Evolutionary conservation across 805 yeast genomes (phyloP), one percentile per base, ranked within the genome.

Genomic region (Candida dendrica): DNA sequence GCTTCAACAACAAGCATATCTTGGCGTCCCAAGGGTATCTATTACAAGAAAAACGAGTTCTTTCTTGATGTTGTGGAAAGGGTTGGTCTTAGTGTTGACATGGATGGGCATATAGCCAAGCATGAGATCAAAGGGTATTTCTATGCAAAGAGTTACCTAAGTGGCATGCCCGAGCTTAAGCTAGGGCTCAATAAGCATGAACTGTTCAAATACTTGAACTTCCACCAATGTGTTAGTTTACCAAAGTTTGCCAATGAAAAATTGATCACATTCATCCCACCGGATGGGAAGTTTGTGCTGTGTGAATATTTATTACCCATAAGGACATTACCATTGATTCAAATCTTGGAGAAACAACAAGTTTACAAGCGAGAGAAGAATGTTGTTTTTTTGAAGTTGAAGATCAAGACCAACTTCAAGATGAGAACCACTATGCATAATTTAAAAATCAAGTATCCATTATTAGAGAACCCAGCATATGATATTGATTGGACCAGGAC

Each of bases 11-110:
- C 79, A 53, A 76, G 84, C 11, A 79, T 90, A 4, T 81, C 91
- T 19, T 90, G 97, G 97, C 77, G 98, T 60, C 85, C 91, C 34
- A 93, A 85, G 48, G 96, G 96, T 10, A 86, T 90, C 19, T 75
- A 74, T 49, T 90, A 90, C 63, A 79, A 82, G 51, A 89, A 87
- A 58, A 90, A 90, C 62, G 97, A 90, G 65, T 81, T 93, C 41
- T 90, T 88, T 55, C 72, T 90, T 49, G 95, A 90, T 61, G 87
- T 89, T 27, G 74, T 82, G 24, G 98, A 90, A 57, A 72, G 71
- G 18, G 71, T 87, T 34, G 80, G 81, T 47, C 77, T 87, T 65
- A 66, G 79, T 39, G 79, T 85, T 56, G 84, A 78, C 53, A 67
- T 69, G 51, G 38, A 46, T n/a, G 16, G 37, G 7, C 76, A 72